These are phyloP conservation scores for Phytophthora kernoviae DNA, from an alignment of 352 stramenopile species.

Conservation along the genomic window DNA sequence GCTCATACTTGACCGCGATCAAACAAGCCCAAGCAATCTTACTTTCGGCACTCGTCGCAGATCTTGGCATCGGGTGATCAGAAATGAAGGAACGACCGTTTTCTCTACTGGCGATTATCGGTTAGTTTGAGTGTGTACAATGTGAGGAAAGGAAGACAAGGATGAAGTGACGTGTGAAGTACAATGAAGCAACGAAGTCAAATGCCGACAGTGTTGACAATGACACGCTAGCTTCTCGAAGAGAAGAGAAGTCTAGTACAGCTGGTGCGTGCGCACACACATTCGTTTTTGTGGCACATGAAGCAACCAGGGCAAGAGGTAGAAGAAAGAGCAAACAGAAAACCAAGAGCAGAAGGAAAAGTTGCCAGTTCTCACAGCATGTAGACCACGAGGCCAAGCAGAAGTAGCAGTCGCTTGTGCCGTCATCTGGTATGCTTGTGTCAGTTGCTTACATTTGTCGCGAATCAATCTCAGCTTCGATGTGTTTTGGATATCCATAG, in stretches of 20 bases:
- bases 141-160: conserved; percentile 43
- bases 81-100: conserved; percentile 19
- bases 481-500: conserved; percentile 30
- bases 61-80: conserved; percentile 16
- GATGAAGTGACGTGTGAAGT: conserved; percentile 41
- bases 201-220: conserved; percentile 30
- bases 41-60: conserved; percentile 12
- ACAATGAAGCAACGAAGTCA: conserved; percentile 45
- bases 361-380: conserved; percentile 12
- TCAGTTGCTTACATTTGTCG: neutral
- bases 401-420: conserved; percentile 7
- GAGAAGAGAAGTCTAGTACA: conserved; percentile 35
- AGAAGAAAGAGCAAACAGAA: conserved; percentile 16
- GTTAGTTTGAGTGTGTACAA: conserved; percentile 47
- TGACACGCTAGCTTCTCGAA: conserved; percentile 21
- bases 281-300: conserved; percentile 25
- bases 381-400: conserved; percentile 7
- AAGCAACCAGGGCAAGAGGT: conserved; percentile 22
- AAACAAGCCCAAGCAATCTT: conserved; percentile 16
- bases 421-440: neutral
- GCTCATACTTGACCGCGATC: conserved; percentile 24
- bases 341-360: conserved; percentile 32
- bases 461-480: neutral
- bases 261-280: conserved; percentile 20
- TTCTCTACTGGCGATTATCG: conserved; percentile 26